Evolutionary conservation across 169 alveolate genomes (phyloP).

Genomic region (Perkinsus olseni): DNA sequence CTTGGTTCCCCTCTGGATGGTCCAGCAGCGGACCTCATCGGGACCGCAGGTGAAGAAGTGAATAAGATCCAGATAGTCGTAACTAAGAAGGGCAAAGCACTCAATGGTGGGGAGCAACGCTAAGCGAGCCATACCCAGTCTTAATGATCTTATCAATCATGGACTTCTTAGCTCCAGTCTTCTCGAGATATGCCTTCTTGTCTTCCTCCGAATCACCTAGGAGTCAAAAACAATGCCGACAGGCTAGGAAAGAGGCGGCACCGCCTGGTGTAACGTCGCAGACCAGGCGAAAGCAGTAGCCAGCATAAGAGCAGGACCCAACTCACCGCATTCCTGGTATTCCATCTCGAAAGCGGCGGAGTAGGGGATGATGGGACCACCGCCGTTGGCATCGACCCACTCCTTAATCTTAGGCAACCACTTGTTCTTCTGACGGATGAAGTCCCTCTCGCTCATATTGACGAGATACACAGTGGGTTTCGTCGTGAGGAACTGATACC

Average conservation of each 20-base stretch:
- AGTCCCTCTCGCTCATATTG: slow-evolving; percentile 88
- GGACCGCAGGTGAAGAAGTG: slow-evolving; percentile 99
- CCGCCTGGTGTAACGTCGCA: too few species aligned
- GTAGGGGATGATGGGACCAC: slow-evolving; percentile 95
- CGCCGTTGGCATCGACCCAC: slow-evolving; percentile 93
- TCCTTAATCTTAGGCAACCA: slow-evolving; percentile 83
- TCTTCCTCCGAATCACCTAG: slow-evolving; percentile 4
- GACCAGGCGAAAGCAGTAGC: too few species aligned
- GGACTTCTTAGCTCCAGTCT: slow-evolving; percentile 64
- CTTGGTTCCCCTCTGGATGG: slow-evolving; percentile 30
- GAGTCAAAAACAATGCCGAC: background rate
- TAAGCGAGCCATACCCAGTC: slow-evolving; percentile 88
- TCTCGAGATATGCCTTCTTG: slow-evolving; percentile 31
- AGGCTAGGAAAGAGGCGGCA: too few species aligned
- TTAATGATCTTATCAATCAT: slow-evolving; percentile 86
- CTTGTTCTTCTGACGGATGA: slow-evolving; percentile 90
- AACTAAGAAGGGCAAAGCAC: background rate
- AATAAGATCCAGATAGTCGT: slow-evolving; percentile 61
- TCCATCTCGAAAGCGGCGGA: slow-evolving; percentile 92
- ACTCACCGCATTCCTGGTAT: slow-evolving; percentile 58
- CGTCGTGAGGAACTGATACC: slow-evolving; percentile 90
- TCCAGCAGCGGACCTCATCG: slow-evolving; percentile 99
- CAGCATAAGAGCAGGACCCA: background rate
- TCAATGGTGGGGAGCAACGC: background rate
- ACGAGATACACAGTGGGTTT: slow-evolving; percentile 97